These are phyloP conservation scores for Diphasiastrum complanatum DNA, from an alignment of 83 land plant species.

Conservation along the genomic window DNA sequence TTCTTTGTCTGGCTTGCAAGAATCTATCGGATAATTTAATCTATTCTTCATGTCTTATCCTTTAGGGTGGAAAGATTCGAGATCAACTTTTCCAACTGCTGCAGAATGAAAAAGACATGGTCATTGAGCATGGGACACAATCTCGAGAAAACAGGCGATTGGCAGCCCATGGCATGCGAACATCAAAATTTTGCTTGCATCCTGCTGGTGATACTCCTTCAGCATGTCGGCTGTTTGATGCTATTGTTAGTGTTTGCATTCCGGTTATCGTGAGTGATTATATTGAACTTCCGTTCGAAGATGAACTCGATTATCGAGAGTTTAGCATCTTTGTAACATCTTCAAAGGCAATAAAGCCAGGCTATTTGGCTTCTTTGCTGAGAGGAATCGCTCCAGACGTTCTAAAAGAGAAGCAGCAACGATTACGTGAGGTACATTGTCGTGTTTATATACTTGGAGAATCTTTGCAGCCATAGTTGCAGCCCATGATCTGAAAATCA, in stretches of 20 bases:
- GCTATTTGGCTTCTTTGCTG: conserved; percentile 36
- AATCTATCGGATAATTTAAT: background rate
- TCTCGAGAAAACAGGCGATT: conserved; percentile 65
- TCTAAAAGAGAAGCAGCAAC: no score
- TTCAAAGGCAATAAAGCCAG: conserved; percentile 43
- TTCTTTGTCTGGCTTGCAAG: background rate
- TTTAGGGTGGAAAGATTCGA: conserved; percentile 79
- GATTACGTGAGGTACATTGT: no score
- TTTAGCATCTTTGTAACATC: conserved; percentile 61
- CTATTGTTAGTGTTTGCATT: conserved; percentile 69
- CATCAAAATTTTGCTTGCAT: conserved; percentile 77
- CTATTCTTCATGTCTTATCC: background rate
- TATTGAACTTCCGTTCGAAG: conserved; percentile 78
- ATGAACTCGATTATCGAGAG: conserved; percentile 57
- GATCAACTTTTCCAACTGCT: conserved; percentile 63
- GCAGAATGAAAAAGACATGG: conserved; percentile 56
- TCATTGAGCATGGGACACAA: conserved; percentile 75
- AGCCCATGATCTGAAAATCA: no score
- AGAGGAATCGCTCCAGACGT: no score
- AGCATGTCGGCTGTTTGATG: conserved; percentile 81
- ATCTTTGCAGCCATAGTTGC: no score
- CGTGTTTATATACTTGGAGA: no score
- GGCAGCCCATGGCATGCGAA: conserved; percentile 75
- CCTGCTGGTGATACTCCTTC: conserved; percentile 90
- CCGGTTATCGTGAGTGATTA: conserved; percentile 75